Evolutionary conservation across 2,329 filamentous ascomycete genomes (phyloP), one percentile per base, ranked within the genome.

Genomic region (Pyrenophora graminea): DNA sequence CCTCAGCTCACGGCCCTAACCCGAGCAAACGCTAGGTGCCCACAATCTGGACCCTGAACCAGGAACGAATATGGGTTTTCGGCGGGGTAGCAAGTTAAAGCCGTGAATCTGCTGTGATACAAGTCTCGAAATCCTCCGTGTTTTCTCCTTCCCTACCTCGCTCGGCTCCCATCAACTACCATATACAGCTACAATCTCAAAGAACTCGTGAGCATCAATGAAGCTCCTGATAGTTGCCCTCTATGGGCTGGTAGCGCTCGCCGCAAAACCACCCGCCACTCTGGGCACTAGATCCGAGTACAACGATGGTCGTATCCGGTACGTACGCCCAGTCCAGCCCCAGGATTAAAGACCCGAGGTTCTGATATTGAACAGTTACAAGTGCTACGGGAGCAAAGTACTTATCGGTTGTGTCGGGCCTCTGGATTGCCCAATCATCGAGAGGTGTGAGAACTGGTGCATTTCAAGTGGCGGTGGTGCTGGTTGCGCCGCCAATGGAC

Each of bases 171-270:
- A 23, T 17, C 2, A 6, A 15, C 39, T 10, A 25, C 12, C 19
- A 21, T 7, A 18, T 8, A n/a, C 33, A 25, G 21, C 18, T 1
- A 43, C 19, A 8, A 19, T 13, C 23, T 13, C 39, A 15, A 15
- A 4, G 7, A 25, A 12, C 5, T 0, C 12, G 7, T 32, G 3
- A 3, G 18, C 21, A 21, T 30, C 37, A 5, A 59, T 58, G 51
- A 59, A 53, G 38, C 44, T 49, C 15, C 15, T 47, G 31, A 15
- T 32, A 7, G 5, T 41, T 45, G 45, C 45, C n/a, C 39, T 57
- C 21, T 15, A 37, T 30, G 45, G 45, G 8, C 33, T 59, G 6
- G 33, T 44, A 15, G 39, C 41, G n/a, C 37, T 59, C 15, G 43
- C 25, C 23, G 38, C 18, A 32, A 46, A 39, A 8, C 41, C 43